Base-by-base conservation (phyloP, 208 protist species). In the Leishmania arabica region DNA sequence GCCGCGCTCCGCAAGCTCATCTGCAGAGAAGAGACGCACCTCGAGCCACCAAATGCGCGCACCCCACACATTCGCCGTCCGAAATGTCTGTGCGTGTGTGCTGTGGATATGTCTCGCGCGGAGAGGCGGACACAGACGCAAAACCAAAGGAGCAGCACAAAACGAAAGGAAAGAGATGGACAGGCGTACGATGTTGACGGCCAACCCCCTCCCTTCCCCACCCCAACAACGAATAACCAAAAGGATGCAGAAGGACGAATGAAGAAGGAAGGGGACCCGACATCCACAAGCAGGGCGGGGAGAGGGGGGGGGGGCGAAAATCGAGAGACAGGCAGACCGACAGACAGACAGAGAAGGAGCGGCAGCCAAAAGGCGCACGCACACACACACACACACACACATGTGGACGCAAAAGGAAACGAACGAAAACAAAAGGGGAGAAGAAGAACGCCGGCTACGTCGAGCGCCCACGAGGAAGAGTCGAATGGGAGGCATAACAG, bases 401-500 rank as follows among this genome's bases (percentile, higher is more conserved):
- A 65, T 34, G n/a, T 6, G 7, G 27, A 15, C 1, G 0, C 31
- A 49, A 49, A 49, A 49, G 45, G n/a, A n/a, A n/a, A 66, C 21
- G 31, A 65, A 27, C 7, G 13, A 66, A 66, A 66, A 37, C 4
- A 31, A 66, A 66, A 66, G 54, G 86, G 15, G 81, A 86, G 76
- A 74, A 86, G 76, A 77, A 80, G 65, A 82, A 84, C 13, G 9
- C n/a, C 31, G 62, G 62, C 19, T 19, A 15, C 6, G 53, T 56
- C 15, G 53, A 4, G 6, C 53, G 53, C 53, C 5, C 53, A 56
- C 53, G 19, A 56, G 53, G 1, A 56, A 27, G 5, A 2, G 19
- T 24, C 53, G 6, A 24, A 27, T 24, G 53, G 6, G 5, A 24
- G 9, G 45, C 6, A 49, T 11, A 49, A 49, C 45, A 49, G 45